Base-by-base conservation (phyloP, 371 early-diverging fungal species). In the Rhizopus microsporus region DNA sequence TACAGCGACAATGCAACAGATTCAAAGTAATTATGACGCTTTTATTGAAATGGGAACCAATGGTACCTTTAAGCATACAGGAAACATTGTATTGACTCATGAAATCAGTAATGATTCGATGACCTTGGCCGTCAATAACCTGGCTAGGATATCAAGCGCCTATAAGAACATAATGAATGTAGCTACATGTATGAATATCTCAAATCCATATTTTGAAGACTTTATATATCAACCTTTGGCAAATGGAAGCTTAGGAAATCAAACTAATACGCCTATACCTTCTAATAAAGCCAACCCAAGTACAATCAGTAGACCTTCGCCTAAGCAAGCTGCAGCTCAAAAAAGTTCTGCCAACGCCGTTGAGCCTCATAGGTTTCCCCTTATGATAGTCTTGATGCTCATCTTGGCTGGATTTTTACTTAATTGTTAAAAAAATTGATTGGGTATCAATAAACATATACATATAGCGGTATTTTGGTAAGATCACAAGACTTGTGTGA, bases 31-130 rank as follows among this genome's bases (percentile, higher is more conserved):
- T 46, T 73, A 71, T 56, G 48, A 71, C 7, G 50, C 59, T 40
- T 77, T 63, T 54, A 61, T 77, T 45, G 46, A 55, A 7, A 71
- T 69, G 68, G 74, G 77, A 31, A 61, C 59, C 23, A 68, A 73
- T 51, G 77, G 77, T 38, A 73, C 72, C 10, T 67, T 69, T 52
- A 50, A 62, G 32, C 29, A 56, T 16, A 40, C 38, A 34, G 70
- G 68, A 54, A 72, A 65, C 64, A 62, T 72, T 46, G 71, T 73
- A n/a, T 54, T 75, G 17, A 60, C 68, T 53, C 78, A 78, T 67
- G 75, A 78, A 65, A 68, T 78, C 51, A 66, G 71, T 52, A 74
- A 78, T 62, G 54, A 57, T 42, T 73, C 75, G 32, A 75, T 78
- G 72, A 51, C 54, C 6, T 52, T 73, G 31, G 68, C 73, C 10